phyloP scores from a whole-genome alignment of 2,329 filamentous ascomycete species.

The Nigrospora oryzae region DNA sequence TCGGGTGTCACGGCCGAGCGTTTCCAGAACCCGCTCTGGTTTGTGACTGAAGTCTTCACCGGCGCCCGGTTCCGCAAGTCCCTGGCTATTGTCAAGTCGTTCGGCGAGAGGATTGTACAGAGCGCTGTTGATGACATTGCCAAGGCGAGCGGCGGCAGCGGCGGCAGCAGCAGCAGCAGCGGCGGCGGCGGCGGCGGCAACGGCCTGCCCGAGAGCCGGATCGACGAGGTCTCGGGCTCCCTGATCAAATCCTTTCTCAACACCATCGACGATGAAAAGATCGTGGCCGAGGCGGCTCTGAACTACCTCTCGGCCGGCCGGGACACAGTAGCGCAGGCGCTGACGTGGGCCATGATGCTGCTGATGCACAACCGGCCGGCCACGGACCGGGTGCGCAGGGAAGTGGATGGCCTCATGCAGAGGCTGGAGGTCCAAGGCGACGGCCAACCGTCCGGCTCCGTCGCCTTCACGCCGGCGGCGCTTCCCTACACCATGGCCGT shows the following conservation, averaged over 20 bases:
- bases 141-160: conserved; percentile 7
- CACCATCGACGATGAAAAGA: conserved; percentile 41
- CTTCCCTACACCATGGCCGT: conserved; percentile 51
- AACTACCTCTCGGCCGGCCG: conserved; percentile 58
- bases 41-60: conserved; percentile 45
- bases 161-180: conserved; percentile 1
- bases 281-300: conserved; percentile 55
- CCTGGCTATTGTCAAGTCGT: conserved; percentile 40
- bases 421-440: conserved; percentile 1
- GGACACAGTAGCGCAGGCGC: conserved; percentile 56
- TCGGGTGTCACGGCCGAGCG: conserved; percentile 51
- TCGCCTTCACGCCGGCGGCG: conserved; percentile 29
- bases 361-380: conserved; percentile 42
- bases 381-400: conserved; percentile 30
- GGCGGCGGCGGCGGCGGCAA: conserved; percentile 1
- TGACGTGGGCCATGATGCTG: conserved; percentile 57
- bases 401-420: conserved; percentile 23
- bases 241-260: conserved; percentile 54
- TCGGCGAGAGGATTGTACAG: conserved; percentile 48
- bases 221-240: conserved; percentile 40
- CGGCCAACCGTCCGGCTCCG: conserved; percentile 12
- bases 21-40: conserved; percentile 60
- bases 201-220: conserved; percentile 11
- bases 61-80: conserved; percentile 38
- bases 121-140: conserved; percentile 35